These are phyloP conservation scores for Paraurostyla sp. DNA, from an alignment of 73 alveolate genomes.

Conservation along the genomic window DNA sequence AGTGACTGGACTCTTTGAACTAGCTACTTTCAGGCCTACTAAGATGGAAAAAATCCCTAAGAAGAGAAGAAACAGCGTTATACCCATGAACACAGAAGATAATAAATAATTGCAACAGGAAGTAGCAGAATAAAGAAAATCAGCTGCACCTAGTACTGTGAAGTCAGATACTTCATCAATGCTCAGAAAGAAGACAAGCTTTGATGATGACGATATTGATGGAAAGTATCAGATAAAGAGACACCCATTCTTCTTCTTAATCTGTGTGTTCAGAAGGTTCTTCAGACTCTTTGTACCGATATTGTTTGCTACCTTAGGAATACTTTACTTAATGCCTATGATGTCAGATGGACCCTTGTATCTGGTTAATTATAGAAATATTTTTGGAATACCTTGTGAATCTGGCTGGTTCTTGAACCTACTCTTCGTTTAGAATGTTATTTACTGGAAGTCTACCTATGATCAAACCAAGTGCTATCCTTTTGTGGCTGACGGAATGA, in stretches of 20 bases:
- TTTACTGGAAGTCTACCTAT: neutral
- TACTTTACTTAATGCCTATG: slow-evolving; percentile 3
- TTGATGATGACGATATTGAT: slow-evolving; percentile 16
- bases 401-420: neutral
- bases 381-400: slow-evolving; percentile 22
- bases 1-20: neutral
- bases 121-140: neutral
- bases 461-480: slow-evolving; percentile 18
- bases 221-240: slow-evolving; percentile 30
- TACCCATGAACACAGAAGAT: neutral
- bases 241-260: neutral
- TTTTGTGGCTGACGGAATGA: slow-evolving; percentile 18
- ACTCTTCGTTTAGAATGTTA: neutral
- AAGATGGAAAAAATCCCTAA: neutral
- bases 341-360: slow-evolving; percentile 14
- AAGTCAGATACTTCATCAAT: too few species aligned
- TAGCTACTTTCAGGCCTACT: slow-evolving; percentile 14
- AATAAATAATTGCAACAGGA: neutral
- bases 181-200: too few species aligned
- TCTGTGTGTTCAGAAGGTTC: neutral
- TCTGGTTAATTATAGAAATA: neutral
- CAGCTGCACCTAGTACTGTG: too few species aligned
- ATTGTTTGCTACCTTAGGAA: neutral
- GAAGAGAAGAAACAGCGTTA: neutral
- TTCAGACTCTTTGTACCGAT: slow-evolving; percentile 29